Evolutionary conservation across 2,329 filamentous ascomycete genomes (phyloP).

Genomic region (Erysiphe pulchra): DNA sequence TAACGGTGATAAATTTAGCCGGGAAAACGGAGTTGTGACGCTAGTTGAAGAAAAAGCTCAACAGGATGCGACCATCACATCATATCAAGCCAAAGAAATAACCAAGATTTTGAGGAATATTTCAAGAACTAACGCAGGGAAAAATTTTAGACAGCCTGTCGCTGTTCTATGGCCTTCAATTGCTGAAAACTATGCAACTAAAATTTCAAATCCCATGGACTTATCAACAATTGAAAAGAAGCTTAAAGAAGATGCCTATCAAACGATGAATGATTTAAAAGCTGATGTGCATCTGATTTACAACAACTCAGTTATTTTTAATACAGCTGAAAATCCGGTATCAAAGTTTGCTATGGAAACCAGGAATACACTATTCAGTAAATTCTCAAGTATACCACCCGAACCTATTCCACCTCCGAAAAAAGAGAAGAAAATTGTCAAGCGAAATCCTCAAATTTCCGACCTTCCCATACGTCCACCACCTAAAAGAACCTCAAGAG

Average conservation of each 20-base stretch:
- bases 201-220: constrained; percentile 58
- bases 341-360: constrained; percentile 29
- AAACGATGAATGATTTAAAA: constrained; percentile 43
- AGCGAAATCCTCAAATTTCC: constrained; percentile 15
- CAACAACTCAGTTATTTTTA: constrained; percentile 58
- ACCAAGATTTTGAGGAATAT: constrained; percentile 42
- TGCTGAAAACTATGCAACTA: constrained; percentile 44
- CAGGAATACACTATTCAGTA: constrained; percentile 33
- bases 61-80: constrained; percentile 20
- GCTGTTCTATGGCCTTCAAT: constrained; percentile 49
- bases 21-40: background rate
- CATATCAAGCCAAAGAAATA: constrained; percentile 33
- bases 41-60: background rate
- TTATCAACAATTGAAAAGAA: constrained; percentile 60
- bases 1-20: background rate
- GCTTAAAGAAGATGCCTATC: constrained; percentile 41
- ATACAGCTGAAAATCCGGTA: constrained; percentile 52
- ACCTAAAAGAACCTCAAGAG: constrained; percentile 12
- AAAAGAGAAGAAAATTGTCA: constrained; percentile 30
- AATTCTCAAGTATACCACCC: constrained; percentile 20
- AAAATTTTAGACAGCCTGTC: constrained; percentile 54
- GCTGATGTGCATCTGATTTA: constrained; percentile 55
- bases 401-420: constrained; percentile 28
- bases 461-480: constrained; percentile 15
- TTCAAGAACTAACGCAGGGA: constrained; percentile 67